Percentiles rank a stretch among this genome's conserved stretches.
phyloP scores from a whole-genome alignment of 2,329 filamentous ascomycete genomes.

The Trichophyton mentagrophytes region DNA sequence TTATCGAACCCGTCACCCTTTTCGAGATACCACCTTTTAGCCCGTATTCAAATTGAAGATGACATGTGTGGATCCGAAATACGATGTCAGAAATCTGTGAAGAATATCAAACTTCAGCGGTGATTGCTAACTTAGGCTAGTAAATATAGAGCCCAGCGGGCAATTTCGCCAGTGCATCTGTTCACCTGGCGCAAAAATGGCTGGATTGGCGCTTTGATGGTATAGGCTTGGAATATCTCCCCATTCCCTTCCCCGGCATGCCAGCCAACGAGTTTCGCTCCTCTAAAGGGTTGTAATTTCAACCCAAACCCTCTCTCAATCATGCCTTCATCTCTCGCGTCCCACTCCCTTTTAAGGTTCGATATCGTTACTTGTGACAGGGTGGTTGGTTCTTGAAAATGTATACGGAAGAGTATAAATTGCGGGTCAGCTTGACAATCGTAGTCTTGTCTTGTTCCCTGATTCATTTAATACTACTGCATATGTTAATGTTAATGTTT shows the following conservation, averaged over 20 bases:
- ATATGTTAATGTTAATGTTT: background rate
- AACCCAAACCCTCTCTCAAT: background rate
- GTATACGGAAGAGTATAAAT: background rate
- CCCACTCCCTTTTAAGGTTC: background rate
- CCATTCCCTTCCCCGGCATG: background rate
- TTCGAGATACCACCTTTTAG: background rate
- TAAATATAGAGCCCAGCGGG: background rate
- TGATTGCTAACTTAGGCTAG: background rate
- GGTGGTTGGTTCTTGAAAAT: background rate
- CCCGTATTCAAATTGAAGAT: background rate
- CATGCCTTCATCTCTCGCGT: background rate
- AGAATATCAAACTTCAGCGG: background rate
- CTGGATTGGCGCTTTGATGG: background rate
- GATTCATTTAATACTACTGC: background rate
- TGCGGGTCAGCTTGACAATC: background rate
- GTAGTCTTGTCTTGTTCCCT: background rate
- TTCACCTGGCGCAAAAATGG: background rate
- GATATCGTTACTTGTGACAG: background rate
- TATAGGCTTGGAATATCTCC: background rate
- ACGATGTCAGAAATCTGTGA: background rate
- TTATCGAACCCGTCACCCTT: background rate
- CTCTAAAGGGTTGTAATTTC: background rate
- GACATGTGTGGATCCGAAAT: background rate
- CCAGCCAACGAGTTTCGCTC: background rate
- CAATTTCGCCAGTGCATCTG: background rate